These are phyloP conservation scores for Aspergillus versicolor DNA, from an alignment of 2,329 filamentous ascomycete genomes.

Conservation along the genomic window DNA sequence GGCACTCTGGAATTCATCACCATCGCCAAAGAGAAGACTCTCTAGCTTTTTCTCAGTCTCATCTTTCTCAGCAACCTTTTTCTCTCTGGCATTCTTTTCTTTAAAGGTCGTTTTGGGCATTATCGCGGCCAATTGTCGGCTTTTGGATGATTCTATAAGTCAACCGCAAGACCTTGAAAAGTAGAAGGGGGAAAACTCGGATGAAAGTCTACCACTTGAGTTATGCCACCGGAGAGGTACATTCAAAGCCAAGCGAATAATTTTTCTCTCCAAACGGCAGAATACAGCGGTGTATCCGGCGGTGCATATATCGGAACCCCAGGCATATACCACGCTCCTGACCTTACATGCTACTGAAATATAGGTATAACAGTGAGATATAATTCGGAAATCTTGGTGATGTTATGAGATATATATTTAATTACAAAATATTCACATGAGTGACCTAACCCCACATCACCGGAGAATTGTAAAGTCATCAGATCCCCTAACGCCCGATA, in stretches of 20 bases:
- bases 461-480: background rate
- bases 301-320: conserved; percentile 18
- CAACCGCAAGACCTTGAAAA: background rate
- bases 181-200: background rate
- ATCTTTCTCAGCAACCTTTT: conserved; percentile 63
- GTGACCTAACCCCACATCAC: background rate
- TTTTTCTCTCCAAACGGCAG: conserved; percentile 34
- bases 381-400: background rate
- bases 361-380: background rate
- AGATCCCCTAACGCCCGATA: conserved; percentile 6
- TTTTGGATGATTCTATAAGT: background rate
- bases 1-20: conserved; percentile 74
- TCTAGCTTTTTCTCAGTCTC: conserved; percentile 83
- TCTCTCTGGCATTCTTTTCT: conserved; percentile 29
- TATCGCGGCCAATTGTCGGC: background rate
- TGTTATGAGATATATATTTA: background rate
- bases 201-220: background rate
- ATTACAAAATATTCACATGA: background rate
- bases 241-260: conserved; percentile 23
- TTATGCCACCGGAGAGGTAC: background rate
- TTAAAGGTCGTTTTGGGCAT: conserved; percentile 32
- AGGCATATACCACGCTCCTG: background rate
- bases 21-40: conserved; percentile 82
- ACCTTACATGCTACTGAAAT: background rate
- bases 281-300: conserved; percentile 28